These are phyloP conservation scores for Paramecium tetraurelia DNA, from an alignment of 73 alveolate species.

Conservation along the genomic window DNA sequence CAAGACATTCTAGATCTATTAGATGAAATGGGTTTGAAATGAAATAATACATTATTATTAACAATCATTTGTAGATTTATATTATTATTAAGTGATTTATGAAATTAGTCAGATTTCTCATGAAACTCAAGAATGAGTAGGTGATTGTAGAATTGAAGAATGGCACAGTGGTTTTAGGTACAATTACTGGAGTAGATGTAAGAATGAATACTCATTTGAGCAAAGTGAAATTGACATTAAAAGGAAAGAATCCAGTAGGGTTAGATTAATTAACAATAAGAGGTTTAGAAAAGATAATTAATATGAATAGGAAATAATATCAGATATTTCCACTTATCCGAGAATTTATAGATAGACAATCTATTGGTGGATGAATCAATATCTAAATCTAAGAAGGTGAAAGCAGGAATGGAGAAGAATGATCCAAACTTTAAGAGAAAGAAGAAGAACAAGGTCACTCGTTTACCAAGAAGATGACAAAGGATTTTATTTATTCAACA, in stretches of 20 bases:
- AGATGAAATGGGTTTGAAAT: slow-evolving; percentile 35
- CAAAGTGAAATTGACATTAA: slow-evolving; percentile 93
- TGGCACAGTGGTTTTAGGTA: slow-evolving; percentile 97
- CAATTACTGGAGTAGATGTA: slow-evolving; percentile 96
- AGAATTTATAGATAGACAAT: slow-evolving; percentile 59
- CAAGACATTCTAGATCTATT: background rate
- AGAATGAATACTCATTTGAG: slow-evolving; percentile 95
- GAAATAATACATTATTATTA: background rate
- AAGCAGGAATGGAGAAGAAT: slow-evolving; percentile 43
- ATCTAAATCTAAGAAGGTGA: slow-evolving; percentile 36
- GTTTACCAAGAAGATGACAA: slow-evolving; percentile 38
- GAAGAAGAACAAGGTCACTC: slow-evolving; percentile 46
- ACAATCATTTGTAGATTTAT: background rate
- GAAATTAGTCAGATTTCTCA: slow-evolving; percentile 94
- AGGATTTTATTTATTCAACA: background rate
- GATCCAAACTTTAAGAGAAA: slow-evolving; percentile 48
- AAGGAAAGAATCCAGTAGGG: slow-evolving; percentile 94
- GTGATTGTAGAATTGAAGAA: slow-evolving; percentile 98
- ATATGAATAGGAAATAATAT: slow-evolving; percentile 80
- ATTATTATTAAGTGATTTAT: slow-evolving; percentile 54
- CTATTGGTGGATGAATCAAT: slow-evolving; percentile 62
- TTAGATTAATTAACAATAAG: slow-evolving; percentile 97
- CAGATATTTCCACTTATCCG: slow-evolving; percentile 93
- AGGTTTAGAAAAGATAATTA: slow-evolving; percentile 65
- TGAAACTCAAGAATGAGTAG: slow-evolving; percentile 95